Conservation (phyloP, 2,329 filamentous ascomycete genomes). For the Neopestalotiopsis sp. region DNA sequence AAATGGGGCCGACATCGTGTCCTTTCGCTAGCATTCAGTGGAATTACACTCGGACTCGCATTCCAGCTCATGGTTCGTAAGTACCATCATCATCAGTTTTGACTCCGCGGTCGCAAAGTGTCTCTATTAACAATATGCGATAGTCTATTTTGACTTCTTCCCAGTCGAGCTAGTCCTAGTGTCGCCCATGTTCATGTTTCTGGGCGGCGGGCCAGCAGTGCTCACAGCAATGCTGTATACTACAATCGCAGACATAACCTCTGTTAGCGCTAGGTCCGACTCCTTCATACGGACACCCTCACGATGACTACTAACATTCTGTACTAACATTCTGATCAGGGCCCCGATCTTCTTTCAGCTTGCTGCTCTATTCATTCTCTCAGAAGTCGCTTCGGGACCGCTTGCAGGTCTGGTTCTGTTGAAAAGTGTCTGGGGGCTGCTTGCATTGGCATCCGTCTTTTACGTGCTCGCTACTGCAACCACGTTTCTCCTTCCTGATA, state of each 20-base stretch:
- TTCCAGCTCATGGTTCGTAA: conserved; percentile 16
- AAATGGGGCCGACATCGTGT: conserved; percentile 13
- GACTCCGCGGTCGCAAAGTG: background rate
- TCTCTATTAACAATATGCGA: background rate
- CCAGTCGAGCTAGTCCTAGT: background rate
- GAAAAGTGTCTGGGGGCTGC: conserved; percentile 45
- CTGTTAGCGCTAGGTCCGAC: conserved; percentile 2
- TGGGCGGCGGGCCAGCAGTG: conserved; percentile 8
- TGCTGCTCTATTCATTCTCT: conserved; percentile 40
- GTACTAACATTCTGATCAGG: conserved; percentile 25
- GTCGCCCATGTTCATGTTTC: conserved; percentile 1
- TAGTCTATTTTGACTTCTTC: conserved; percentile 11
- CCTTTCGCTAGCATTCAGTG: conserved; percentile 5
- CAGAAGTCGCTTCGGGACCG: conserved; percentile 46
- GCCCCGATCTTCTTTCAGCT: conserved; percentile 49
- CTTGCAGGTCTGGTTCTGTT: conserved; percentile 47
- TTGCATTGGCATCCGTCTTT: conserved; percentile 41
- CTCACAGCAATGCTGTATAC: conserved; percentile 15
- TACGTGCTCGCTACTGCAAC: conserved; percentile 36
- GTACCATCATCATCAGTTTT: background rate
- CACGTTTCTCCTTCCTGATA: conserved; percentile 48
- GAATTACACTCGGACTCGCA: conserved; percentile 8
- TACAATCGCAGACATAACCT: conserved; percentile 12
- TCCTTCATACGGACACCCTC: too few species aligned
- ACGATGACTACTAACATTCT: background rate